phyloP scores from a whole-genome alignment of 257 asterid species.

The Eucommia ulmoides region DNA sequence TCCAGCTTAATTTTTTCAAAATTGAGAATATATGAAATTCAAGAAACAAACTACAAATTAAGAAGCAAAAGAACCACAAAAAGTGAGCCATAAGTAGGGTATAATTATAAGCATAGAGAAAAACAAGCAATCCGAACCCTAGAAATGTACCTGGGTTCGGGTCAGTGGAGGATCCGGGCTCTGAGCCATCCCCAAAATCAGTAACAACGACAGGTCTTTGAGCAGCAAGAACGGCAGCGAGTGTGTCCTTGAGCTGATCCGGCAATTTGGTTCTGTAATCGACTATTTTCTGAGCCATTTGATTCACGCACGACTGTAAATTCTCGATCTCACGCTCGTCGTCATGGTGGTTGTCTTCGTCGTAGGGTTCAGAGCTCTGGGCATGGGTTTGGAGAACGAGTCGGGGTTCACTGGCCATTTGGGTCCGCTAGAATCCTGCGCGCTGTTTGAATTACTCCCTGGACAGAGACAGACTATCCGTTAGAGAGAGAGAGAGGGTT shows the following conservation, averaged over 20 bases:
- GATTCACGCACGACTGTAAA: conserved; percentile 43
- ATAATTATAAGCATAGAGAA: not conserved
- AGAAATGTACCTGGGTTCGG: conserved; percentile 21
- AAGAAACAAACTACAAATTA: not conserved
- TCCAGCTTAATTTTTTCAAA: not conserved
- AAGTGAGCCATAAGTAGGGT: not conserved
- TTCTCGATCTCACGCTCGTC: conserved; percentile 18
- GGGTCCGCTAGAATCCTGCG: not conserved
- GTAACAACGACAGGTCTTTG: conserved; percentile 29
- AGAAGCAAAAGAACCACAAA: not conserved
- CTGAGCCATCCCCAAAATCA: conserved; percentile 16
- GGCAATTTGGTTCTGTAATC: conserved; percentile 41
- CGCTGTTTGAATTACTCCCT: no score
- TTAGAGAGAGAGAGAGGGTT: not conserved
- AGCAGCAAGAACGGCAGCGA: conserved; percentile 39
- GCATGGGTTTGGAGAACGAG: no score
- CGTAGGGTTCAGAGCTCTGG: no score
- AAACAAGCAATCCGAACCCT: not conserved
- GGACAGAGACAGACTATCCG: not conserved
- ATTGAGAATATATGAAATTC: not conserved
- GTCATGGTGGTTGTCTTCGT: conserved; percentile 23
- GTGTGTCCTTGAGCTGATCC: conserved; percentile 33
- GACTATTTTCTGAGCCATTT: conserved; percentile 38
- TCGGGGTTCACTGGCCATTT: conserved; percentile 15
- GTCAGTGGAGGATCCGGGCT: conserved; percentile 11